phyloP scores from a whole-genome alignment of 1,139 yeast species.

The Hyphopichia buzzinii region DNA sequence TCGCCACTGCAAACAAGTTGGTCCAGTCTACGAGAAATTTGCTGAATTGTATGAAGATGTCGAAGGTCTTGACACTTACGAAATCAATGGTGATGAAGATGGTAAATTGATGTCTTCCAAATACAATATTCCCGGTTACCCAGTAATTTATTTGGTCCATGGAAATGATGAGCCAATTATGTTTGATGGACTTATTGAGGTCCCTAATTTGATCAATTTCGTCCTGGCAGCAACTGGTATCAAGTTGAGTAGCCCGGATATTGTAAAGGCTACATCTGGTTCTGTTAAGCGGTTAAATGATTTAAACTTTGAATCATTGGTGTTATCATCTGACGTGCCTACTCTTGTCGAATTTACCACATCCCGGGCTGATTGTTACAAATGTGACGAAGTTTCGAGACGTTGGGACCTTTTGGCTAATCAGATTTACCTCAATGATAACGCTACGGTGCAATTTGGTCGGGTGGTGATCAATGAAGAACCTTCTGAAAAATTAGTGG shows the following conservation, averaged over 20 bases:
- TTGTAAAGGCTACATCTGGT: no score
- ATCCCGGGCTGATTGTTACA: slow-evolving; percentile 9
- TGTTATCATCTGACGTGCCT: slow-evolving; percentile 20
- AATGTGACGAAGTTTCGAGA: slow-evolving; percentile 25
- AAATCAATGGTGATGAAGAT: slow-evolving; percentile 68
- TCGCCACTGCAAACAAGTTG: slow-evolving; percentile 67
- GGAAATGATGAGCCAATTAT: slow-evolving; percentile 50
- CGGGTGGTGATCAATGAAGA: slow-evolving; percentile 48
- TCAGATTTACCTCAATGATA: slow-evolving; percentile 27
- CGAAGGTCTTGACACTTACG: slow-evolving; percentile 51
- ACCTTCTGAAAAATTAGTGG: slow-evolving; percentile 39
- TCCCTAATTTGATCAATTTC: slow-evolving; percentile 46
- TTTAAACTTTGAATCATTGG: slow-evolving; percentile 30
- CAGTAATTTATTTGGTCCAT: slow-evolving; percentile 59
- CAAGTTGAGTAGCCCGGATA: slow-evolving; percentile 19
- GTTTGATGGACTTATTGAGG: slow-evolving; percentile 48
- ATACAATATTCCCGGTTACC: slow-evolving; percentile 61
- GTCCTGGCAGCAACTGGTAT: slow-evolving; percentile 35
- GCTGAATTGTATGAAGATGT: slow-evolving; percentile 48
- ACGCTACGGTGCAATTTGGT: slow-evolving; percentile 39
- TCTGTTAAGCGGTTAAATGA: slow-evolving; percentile 24
- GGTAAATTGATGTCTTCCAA: slow-evolving; percentile 52
- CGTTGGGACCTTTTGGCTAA: slow-evolving; percentile 33
- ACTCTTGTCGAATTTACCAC: slow-evolving; percentile 18
- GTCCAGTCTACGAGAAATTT: slow-evolving; percentile 62